Percentiles rank a stretch among this genome's conserved stretches.
These are phyloP conservation scores for Torulaspora delbrueckii DNA, from an alignment of 805 yeast genomes.

Conservation along the genomic window DNA sequence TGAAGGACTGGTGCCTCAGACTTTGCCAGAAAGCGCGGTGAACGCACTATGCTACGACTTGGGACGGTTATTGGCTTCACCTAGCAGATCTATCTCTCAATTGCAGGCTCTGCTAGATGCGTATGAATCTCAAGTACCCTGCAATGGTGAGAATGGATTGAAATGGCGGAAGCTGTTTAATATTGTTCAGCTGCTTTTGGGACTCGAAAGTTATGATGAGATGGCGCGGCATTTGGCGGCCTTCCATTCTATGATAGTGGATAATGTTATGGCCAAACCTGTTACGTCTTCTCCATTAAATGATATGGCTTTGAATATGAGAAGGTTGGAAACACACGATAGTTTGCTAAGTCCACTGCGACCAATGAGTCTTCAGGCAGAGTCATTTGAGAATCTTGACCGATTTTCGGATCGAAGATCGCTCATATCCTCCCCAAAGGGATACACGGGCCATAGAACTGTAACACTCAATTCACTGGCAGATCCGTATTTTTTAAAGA, in stretches of 20 bases:
- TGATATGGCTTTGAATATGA: slow-evolving; percentile 5
- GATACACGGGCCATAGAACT: slow-evolving; percentile 8
- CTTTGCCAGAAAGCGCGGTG: slow-evolving; percentile 17
- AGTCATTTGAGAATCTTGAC: slow-evolving; percentile 40
- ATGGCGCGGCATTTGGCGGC: slow-evolving; percentile 20
- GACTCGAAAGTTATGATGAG: slow-evolving; percentile 18
- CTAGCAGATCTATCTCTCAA: slow-evolving; percentile 16
- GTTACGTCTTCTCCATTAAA: not conserved
- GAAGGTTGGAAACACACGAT: slow-evolving; percentile 14
- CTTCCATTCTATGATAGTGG: slow-evolving; percentile 17
- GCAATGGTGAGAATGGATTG: slow-evolving; percentile 12
- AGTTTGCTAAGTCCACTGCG: slow-evolving; percentile 18
- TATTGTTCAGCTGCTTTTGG: slow-evolving; percentile 17
- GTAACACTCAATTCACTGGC: slow-evolving; percentile 21
- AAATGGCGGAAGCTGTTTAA: slow-evolving; percentile 25
- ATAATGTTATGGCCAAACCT: slow-evolving; percentile 12
- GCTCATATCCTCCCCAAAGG: slow-evolving; percentile 27
- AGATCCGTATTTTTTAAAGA: slow-evolving; percentile 34
- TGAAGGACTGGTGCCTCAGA: slow-evolving; percentile 27
- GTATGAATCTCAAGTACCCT: slow-evolving; percentile 17
- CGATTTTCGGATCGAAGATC: slow-evolving; percentile 39
- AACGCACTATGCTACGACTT: slow-evolving; percentile 19
- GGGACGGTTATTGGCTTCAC: slow-evolving; percentile 15
- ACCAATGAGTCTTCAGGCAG: slow-evolving; percentile 32
- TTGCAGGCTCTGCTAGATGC: slow-evolving; percentile 20